Evolutionary conservation across 2,329 filamentous ascomycete genomes (phyloP), one percentile per base, ranked within the genome.

Genomic region (Fonsecaea multimorphosa): DNA sequence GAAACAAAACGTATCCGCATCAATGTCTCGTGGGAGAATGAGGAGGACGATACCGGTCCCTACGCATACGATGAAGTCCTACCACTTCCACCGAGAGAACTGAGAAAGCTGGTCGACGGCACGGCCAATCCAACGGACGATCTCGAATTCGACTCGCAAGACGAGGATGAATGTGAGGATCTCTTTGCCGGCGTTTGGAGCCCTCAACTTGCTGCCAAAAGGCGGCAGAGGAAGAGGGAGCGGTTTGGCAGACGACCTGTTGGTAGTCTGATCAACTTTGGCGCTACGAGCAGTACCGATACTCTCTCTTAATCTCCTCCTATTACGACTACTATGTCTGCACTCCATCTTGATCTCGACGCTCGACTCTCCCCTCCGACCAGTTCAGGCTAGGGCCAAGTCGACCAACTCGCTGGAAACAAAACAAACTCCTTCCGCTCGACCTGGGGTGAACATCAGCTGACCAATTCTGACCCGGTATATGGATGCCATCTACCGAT

Each of bases 111-210:
- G 8, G 54, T 57, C 38, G 68, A 67, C 40, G 38, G 56, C 2
- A 14, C 56, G 12, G 58, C 44, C 19, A 51, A 16, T 16, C 54
- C 57, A 9, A 40, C 19, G 9, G 55, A 24, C 2, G 57, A 53
- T 22, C 31, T 51, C 29, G 49, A 65, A 58, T 89, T 89, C 72
- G 86, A 89, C 72, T 86, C 83, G 64, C 84, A 88, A 75, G 86
- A 89, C 73, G 87, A 89, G 72, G 86, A 89, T 66, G 87, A 89
- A 75, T 89, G 87, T 66, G 87, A 89, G 75, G 86, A 88, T 74
- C 69, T 89, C 32, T 89, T 89, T 72, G 80, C 84, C 16, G 87
- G 87, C 0, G 79, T 87, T 22, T 89, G 87, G 87, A 87, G 79
- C 65, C 81, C 83, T 16, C 79, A 81, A 64, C 71, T 85, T 61